Percentiles rank a stretch among this genome's conserved stretches.
Conservation (phyloP, 2,329 filamentous ascomycete genomes). For the Penicillium sp. region DNA sequence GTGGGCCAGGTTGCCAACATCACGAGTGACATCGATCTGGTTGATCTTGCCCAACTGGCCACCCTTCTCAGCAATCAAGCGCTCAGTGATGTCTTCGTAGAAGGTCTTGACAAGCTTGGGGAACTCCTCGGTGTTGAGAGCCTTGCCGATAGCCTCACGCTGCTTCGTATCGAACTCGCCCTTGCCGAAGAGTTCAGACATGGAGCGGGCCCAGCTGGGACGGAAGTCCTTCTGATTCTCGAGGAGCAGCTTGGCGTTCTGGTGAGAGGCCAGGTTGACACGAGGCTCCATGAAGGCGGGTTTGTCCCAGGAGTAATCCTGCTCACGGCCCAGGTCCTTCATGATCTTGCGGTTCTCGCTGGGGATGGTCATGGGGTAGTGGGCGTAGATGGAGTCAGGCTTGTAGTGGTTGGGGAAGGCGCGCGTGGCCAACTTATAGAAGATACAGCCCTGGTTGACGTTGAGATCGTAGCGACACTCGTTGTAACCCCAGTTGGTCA, state of each 20-base stretch:
- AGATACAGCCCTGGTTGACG: slow-evolving; percentile 76
- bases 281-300: slow-evolving; percentile 53
- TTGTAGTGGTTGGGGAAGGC: slow-evolving; percentile 80
- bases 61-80: slow-evolving; percentile 63
- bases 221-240: slow-evolving; percentile 61
- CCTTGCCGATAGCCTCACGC: slow-evolving; percentile 53
- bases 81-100: slow-evolving; percentile 60
- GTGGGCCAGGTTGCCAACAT: slow-evolving; percentile 55
- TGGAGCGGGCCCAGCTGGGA: slow-evolving; percentile 61
- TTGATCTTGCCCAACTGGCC: slow-evolving; percentile 61
- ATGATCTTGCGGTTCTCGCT: slow-evolving; percentile 70
- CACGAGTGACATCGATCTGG: slow-evolving; percentile 67
- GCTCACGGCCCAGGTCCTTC: slow-evolving; percentile 62
- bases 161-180: slow-evolving; percentile 52
- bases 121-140: slow-evolving; percentile 63
- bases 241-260: slow-evolving; percentile 60
- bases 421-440: slow-evolving; percentile 78
- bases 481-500: slow-evolving; percentile 82
- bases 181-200: slow-evolving; percentile 62
- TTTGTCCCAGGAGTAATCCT: slow-evolving; percentile 67
- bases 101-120: slow-evolving; percentile 62
- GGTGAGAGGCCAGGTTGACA: slow-evolving; percentile 60
- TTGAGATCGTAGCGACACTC: slow-evolving; percentile 70
- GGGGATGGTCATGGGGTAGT: slow-evolving; percentile 70
- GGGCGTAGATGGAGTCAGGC: slow-evolving; percentile 74